These are phyloP conservation scores for Suillus sp. DNA, from an alignment of 768 basidiomycete genomes.

Conservation along the genomic window DNA sequence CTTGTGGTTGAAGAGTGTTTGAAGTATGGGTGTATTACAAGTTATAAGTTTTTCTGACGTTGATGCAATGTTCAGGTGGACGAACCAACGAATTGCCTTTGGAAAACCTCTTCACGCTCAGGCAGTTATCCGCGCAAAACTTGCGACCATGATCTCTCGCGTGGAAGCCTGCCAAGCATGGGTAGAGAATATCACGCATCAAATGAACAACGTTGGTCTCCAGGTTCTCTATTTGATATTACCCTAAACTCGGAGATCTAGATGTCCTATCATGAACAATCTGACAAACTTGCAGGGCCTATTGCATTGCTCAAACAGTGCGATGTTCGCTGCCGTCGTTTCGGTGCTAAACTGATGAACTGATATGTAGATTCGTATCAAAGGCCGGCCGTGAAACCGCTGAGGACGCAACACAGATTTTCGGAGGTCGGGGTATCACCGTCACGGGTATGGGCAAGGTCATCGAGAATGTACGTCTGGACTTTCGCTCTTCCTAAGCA, in stretches of 20 bases:
- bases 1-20: slow-evolving; percentile 87
- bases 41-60: slow-evolving; percentile 13
- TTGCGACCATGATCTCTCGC: slow-evolving; percentile 88
- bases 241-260: slow-evolving; percentile 32
- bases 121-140: slow-evolving; percentile 85
- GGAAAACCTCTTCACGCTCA: slow-evolving; percentile 83
- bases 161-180: slow-evolving; percentile 86
- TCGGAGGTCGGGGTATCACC: slow-evolving; percentile 89
- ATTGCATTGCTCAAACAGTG: slow-evolving; percentile 92
- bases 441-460: slow-evolving; percentile 84
- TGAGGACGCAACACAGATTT: slow-evolving; percentile 79
- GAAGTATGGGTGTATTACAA: slow-evolving; percentile 49
- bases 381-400: slow-evolving; percentile 52
- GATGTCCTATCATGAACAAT: slow-evolving; percentile 88
- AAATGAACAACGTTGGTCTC: slow-evolving; percentile 80
- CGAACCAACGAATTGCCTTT: slow-evolving; percentile 86
- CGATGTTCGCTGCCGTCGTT: slow-evolving; percentile 12
- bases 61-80: slow-evolving; percentile 60
- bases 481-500: background rate
- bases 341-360: slow-evolving; percentile 9
- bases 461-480: slow-evolving; percentile 69
- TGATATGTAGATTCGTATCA: slow-evolving; percentile 58
- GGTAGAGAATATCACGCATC: slow-evolving; percentile 87
- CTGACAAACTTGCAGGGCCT: slow-evolving; percentile 82
- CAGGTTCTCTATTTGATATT: background rate